Conservation (phyloP, 352 stramenopile genomes). For the Globisporangium paroecandrum region DNA sequence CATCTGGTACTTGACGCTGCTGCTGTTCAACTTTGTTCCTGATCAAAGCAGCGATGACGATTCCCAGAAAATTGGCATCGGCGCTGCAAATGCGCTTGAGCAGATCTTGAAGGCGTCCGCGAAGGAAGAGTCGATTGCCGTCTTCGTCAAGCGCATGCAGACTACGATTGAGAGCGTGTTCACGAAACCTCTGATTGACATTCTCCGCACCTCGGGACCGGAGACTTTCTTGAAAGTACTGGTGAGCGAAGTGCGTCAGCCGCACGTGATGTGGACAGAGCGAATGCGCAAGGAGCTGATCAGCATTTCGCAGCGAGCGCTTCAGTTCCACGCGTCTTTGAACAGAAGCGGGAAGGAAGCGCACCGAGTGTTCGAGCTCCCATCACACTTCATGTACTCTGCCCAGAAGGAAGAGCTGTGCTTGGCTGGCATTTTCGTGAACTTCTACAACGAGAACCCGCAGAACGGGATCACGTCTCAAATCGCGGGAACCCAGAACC, state of each 20-base stretch:
- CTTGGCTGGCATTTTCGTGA: slow-evolving; percentile 85
- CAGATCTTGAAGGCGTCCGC: slow-evolving; percentile 65
- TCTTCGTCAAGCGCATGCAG: slow-evolving; percentile 81
- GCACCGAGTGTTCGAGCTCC: slow-evolving; percentile 76
- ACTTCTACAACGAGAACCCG: slow-evolving; percentile 87
- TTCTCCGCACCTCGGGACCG: slow-evolving; percentile 55
- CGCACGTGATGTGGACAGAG: slow-evolving; percentile 86
- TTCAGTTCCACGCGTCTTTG: slow-evolving; percentile 66
- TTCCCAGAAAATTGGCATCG: slow-evolving; percentile 65
- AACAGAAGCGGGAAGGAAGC: slow-evolving; percentile 52
- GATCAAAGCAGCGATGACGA: slow-evolving; percentile 33
- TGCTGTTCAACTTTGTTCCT: slow-evolving; percentile 65
- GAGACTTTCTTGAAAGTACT: slow-evolving; percentile 72
- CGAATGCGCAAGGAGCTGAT: slow-evolving; percentile 78
- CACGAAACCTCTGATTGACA: slow-evolving; percentile 71
- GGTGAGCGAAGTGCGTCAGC: slow-evolving; percentile 66
- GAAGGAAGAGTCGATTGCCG: slow-evolving; percentile 66
- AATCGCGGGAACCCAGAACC: slow-evolving; percentile 68
- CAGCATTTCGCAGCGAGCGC: slow-evolving; percentile 55
- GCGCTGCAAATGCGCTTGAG: slow-evolving; percentile 68
- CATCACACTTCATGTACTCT: slow-evolving; percentile 70
- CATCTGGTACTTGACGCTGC: slow-evolving; percentile 79
- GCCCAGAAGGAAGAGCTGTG: slow-evolving; percentile 83
- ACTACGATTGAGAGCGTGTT: slow-evolving; percentile 83
- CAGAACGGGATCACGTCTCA: slow-evolving; percentile 69